Percentiles rank a stretch among this genome's conserved stretches.
Evolutionary conservation across 164 flowering plant genomes (phyloP).

Genomic region (Magnolia officinalis): DNA sequence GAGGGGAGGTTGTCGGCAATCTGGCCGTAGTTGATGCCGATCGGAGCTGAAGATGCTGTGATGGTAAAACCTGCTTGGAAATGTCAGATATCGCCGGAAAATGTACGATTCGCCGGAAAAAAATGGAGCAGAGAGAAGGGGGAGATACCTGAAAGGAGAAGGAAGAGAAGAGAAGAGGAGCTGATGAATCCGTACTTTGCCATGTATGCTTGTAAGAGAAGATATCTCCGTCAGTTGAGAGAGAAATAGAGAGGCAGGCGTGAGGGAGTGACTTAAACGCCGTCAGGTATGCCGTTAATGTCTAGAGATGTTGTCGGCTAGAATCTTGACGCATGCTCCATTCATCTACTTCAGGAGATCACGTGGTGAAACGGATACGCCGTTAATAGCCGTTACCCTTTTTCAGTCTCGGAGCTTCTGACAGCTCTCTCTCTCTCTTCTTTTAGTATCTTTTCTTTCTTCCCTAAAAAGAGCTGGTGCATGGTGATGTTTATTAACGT

Average conservation of each 20-base stretch:
- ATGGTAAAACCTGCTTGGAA: constrained; percentile 13
- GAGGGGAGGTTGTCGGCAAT: constrained; percentile 34
- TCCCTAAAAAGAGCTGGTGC: not conserved
- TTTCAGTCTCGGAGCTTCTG: not conserved
- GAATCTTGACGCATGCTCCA: constrained; percentile 3
- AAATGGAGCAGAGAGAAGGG: not conserved
- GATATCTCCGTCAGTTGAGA: not conserved
- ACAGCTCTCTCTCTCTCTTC: not conserved
- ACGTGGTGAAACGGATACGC: not conserved
- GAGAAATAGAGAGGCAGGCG: not conserved
- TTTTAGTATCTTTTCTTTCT: not conserved
- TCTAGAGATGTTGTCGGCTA: not conserved
- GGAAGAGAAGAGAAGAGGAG: not conserved
- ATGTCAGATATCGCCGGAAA: constrained; percentile 2
- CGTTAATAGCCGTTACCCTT: not conserved
- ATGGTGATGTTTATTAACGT: not conserved
- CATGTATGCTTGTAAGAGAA: constrained; percentile 3
- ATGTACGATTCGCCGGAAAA: not conserved
- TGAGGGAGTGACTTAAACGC: not conserved
- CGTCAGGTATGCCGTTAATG: not conserved
- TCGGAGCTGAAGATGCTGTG: constrained; percentile 1
- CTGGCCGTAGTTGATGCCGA: constrained; percentile 41
- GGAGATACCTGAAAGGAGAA: constrained; percentile 10
- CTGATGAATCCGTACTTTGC: not conserved
- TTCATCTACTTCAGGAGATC: not conserved